Base-by-base conservation (phyloP, 2,329 filamentous ascomycete species). In the Boeremia lycopersici region DNA sequence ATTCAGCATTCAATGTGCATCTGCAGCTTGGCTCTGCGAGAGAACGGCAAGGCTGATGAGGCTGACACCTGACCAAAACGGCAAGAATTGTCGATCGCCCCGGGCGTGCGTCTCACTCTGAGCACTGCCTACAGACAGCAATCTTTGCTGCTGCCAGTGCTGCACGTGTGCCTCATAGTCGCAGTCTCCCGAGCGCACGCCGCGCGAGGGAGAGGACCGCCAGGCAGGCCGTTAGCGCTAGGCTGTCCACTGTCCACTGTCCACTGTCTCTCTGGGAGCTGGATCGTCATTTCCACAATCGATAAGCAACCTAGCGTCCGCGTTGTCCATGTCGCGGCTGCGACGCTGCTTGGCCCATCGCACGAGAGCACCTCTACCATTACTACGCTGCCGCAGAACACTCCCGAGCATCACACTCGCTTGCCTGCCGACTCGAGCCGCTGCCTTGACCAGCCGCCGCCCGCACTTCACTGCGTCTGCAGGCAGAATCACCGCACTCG, bases 401-500 rank as follows among this genome's bases (percentile, higher is more conserved):
- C 44, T 53, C 17, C 48, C 35, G 17, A 40, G 25, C 41, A 39
- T 30, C 43, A 47, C 49, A 52, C 43, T 57, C 57, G 33, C 46
- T 61, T 60, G 49, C 45, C 28, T 53, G 41, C 43, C 36, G 19
- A 15, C 35, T 35, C 29, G 12, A 45, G 29, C 15, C 44, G 48
- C 47, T 41, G 29, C 19, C 46, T 53, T 45, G 42, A 33, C 43
- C 41, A 42, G 31, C 53, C 36, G 41, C 40, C 35, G 19, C 34
- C 52, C 42, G 52, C 52, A 42, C 39, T 53, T 51, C 46, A 49
- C 50, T 57, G 59, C 60, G 56, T 62, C 61, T 67, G 41, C 46
- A 46, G 41, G 26, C 47, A 42, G 41, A 47, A 38, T 56, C 60
- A 64, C 69, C 61, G 62, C 69, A 67, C 63, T 71, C 71, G 69